These are phyloP conservation scores for Neonectria punicea DNA, from an alignment of 2,329 filamentous ascomycete species.

Conservation along the genomic window DNA sequence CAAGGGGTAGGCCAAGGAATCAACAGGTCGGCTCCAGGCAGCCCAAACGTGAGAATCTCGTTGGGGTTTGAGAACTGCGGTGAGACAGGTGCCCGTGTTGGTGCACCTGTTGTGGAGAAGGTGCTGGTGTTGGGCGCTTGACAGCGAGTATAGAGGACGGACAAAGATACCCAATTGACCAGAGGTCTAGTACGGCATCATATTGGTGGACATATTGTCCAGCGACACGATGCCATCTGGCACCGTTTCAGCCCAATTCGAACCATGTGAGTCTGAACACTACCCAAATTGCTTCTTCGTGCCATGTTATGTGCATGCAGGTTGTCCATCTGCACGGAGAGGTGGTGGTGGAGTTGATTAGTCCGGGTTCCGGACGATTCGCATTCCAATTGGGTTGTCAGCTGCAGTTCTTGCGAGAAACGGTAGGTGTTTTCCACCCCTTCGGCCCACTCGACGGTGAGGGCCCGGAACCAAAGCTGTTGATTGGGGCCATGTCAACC, in stretches of 20 bases:
- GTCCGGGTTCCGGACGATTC: conserved; percentile 35
- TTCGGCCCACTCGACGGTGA: conserved; percentile 28
- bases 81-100: conserved; percentile 31
- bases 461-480: conserved; percentile 10
- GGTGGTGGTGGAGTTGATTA: conserved; percentile 37
- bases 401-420: conserved; percentile 33
- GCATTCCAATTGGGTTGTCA: conserved; percentile 39
- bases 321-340: conserved; percentile 34
- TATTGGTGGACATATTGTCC: conserved; percentile 48
- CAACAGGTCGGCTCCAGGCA: conserved; percentile 22
- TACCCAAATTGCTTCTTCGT: conserved; percentile 35
- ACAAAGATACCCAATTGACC: conserved; percentile 42
- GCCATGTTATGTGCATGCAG: conserved; percentile 36
- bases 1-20: conserved; percentile 6
- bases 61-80: conserved; percentile 29
- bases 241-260: conserved; percentile 45
- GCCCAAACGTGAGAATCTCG: conserved; percentile 29
- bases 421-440: conserved; percentile 24
- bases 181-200: conserved; percentile 32
- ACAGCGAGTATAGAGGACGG: conserved; percentile 36
- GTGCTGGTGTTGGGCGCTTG: conserved; percentile 29
- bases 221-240: conserved; percentile 61
- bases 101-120: conserved; percentile 32
- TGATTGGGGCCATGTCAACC: conserved; percentile 38
- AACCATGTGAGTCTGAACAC: conserved; percentile 32